Base-by-base conservation (phyloP, 2,329 filamentous ascomycete genomes). In the Metarhizium album region DNA sequence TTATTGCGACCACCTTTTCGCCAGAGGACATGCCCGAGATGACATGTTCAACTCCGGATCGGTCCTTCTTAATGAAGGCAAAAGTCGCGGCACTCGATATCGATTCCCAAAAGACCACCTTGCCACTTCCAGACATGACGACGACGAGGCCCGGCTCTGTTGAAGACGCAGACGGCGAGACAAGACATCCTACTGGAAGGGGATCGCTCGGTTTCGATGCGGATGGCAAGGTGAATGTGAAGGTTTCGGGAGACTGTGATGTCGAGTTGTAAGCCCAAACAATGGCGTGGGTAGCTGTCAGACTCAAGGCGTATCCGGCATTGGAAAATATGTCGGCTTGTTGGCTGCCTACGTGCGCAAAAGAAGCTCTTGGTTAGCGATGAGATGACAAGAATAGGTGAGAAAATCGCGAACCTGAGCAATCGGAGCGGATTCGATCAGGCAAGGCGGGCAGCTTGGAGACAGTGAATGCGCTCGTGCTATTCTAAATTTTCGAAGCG, bases 51-150 rank as follows among this genome's bases (percentile, higher is more conserved):
- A 95, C 80, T 16, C 87, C 87, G 56, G 83, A 84, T 57, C 86
- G 83, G 61, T 87, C 86, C 63, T 94, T 86, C 57, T 86, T 84
- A 61, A 91, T 87, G 40, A 94, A 80, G 55, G 87, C 87, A 50
- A 94, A 76, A 1, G 88, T 89, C 38, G 90, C 87, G 9, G 89
- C 90, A 65, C 83, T 90, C 51, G 91, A 90, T 55, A 97, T 87
- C 38, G 89, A 94, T 65, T 97, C 93, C 90, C 93, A 97, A 67
- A 93, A 97, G 43, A 88, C 84, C 48, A 97, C 82, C 66, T 84
- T 90, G 48, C 93, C 93, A 46, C 78, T 90, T 18, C 80, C 80
- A 13, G 91, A 87, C 71, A 91, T 87, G 37, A 97, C 77, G 37
- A 96, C 79, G 27, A 98, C 81, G 37, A 98, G 76, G 2, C 93